These are phyloP conservation scores for Fusarium coffeatum DNA, from an alignment of 2,329 filamentous ascomycete species.

Conservation along the genomic window DNA sequence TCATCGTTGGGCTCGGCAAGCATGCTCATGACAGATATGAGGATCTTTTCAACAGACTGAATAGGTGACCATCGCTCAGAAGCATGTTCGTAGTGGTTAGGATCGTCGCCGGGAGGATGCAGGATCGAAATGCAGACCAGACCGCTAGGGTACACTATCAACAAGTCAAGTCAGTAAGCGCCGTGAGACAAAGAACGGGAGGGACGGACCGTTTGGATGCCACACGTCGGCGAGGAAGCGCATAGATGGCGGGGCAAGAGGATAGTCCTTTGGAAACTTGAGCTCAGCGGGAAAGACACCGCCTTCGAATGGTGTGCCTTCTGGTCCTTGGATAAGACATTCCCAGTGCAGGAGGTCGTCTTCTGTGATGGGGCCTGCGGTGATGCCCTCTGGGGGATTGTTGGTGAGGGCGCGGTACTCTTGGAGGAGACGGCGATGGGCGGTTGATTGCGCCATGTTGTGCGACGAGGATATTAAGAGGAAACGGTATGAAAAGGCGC, in stretches of 20 bases:
- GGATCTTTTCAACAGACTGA: constrained; percentile 96
- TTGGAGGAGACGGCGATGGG: constrained; percentile 86
- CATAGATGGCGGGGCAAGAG: constrained; percentile 96
- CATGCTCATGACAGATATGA: constrained; percentile 98
- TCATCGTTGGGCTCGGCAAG: constrained; percentile 96
- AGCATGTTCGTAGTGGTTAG: constrained; percentile 97
- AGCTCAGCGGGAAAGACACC: constrained; percentile 96
- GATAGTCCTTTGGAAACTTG: constrained; percentile 95
- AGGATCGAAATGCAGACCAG: constrained; percentile 98
- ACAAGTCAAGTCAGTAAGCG: background rate
- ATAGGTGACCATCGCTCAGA: constrained; percentile 97
- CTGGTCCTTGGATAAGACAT: constrained; percentile 93
- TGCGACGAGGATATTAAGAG: background rate
- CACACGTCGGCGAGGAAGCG: constrained; percentile 93
- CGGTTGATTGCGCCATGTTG: constrained; percentile 69
- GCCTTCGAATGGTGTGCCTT: constrained; percentile 95
- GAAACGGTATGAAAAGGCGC: too few relatives aligned
- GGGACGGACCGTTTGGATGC: constrained; percentile 86
- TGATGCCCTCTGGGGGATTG: constrained; percentile 97
- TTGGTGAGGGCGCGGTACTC: constrained; percentile 96
- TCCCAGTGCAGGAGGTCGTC: constrained; percentile 98
- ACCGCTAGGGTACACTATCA: constrained; percentile 87
- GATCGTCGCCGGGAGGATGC: constrained; percentile 94
- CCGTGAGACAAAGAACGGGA: background rate
- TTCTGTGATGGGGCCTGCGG: constrained; percentile 90